Percentiles rank a stretch among this genome's conserved stretches.
phyloP scores from a whole-genome alignment of 2,329 filamentous ascomycete genomes.

The Xylariaceae sp. region DNA sequence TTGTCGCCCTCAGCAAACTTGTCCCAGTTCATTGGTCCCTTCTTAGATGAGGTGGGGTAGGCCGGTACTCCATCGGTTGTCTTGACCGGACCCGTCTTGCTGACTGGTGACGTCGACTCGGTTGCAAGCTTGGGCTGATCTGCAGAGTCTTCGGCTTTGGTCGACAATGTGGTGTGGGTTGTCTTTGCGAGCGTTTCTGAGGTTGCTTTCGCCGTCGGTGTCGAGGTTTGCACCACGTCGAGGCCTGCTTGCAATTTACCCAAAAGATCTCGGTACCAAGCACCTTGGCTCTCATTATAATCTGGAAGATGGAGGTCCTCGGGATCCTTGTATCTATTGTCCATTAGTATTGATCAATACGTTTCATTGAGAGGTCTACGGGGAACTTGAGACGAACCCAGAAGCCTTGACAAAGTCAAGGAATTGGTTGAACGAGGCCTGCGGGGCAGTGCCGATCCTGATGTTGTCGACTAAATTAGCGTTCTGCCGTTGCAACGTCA shows the following conservation, averaged over 20 bases:
- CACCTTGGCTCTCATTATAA: constrained; percentile 12
- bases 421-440: constrained; percentile 26
- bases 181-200: constrained; percentile 6
- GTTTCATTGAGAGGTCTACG: background rate
- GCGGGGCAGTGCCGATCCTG: constrained; percentile 13
- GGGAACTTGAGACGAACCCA: constrained; percentile 26
- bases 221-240: constrained; percentile 15
- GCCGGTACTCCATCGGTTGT: constrained; percentile 46
- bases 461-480: constrained; percentile 38
- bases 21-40: constrained; percentile 91
- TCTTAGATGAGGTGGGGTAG: constrained; percentile 86
- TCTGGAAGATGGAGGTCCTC: constrained; percentile 25
- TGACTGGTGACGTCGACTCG: constrained; percentile 10
- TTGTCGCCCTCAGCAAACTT: constrained; percentile 59
- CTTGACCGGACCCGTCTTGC: constrained; percentile 8
- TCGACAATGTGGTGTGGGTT: constrained; percentile 8
- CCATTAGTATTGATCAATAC: constrained; percentile 10
- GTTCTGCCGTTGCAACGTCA: constrained; percentile 50
- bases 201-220: constrained; percentile 8
- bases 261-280: constrained; percentile 31
- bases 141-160: background rate
- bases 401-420: constrained; percentile 17
- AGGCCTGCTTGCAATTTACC: constrained; percentile 30
- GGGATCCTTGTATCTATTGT: constrained; percentile 25
- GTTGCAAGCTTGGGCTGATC: constrained; percentile 8